These are phyloP conservation scores for Neurospora sp. DNA, from an alignment of 495 filamentous ascomycete species.

Conservation along the genomic window DNA sequence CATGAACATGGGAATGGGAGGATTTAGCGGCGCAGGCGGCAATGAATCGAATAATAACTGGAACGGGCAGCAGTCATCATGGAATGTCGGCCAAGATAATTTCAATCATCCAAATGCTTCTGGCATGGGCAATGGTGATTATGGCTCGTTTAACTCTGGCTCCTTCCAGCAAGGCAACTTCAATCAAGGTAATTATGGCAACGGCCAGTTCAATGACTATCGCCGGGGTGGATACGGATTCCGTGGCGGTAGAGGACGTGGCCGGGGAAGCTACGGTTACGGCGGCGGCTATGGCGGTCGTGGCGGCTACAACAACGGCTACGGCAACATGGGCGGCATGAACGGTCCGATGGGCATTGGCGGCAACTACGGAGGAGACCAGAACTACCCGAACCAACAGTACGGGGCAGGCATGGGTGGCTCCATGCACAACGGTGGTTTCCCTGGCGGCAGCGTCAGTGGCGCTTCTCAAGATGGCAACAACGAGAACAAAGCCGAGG, in stretches of 20 bases:
- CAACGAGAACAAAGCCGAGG: slow-evolving; percentile 7
- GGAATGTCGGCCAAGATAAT: slow-evolving; percentile 68
- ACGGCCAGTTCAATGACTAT: slow-evolving; percentile 55
- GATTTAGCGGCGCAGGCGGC: slow-evolving; percentile 41
- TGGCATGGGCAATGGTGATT: slow-evolving; percentile 70
- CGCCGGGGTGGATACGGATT: slow-evolving; percentile 40
- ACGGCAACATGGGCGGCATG: slow-evolving; percentile 3
- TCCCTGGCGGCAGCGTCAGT: slow-evolving; percentile 9
- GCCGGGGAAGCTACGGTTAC: slow-evolving; percentile 40
- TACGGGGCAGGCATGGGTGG: slow-evolving; percentile 12
- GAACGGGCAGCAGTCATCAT: slow-evolving; percentile 55
- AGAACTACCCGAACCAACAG: slow-evolving; percentile 12
- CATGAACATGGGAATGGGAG: slow-evolving; percentile 84
- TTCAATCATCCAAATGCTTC: slow-evolving; percentile 61
- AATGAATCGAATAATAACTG: slow-evolving; percentile 48
- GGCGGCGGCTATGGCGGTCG: slow-evolving; percentile 45
- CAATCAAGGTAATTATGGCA: slow-evolving; percentile 55
- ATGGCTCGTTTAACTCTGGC: slow-evolving; percentile 71
- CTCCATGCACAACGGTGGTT: slow-evolving; percentile 1
- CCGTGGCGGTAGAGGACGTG: slow-evolving; percentile 51
- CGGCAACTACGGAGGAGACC: slow-evolving; percentile 29
- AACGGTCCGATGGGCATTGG: slow-evolving; percentile 15
- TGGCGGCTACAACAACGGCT: slow-evolving; percentile 19
- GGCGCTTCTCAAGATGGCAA: slow-evolving; percentile 1
- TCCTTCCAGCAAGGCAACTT: slow-evolving; percentile 45